Evolutionary conservation across 2,329 filamentous ascomycete species (phyloP).

Genomic region (Fusarium setosum): DNA sequence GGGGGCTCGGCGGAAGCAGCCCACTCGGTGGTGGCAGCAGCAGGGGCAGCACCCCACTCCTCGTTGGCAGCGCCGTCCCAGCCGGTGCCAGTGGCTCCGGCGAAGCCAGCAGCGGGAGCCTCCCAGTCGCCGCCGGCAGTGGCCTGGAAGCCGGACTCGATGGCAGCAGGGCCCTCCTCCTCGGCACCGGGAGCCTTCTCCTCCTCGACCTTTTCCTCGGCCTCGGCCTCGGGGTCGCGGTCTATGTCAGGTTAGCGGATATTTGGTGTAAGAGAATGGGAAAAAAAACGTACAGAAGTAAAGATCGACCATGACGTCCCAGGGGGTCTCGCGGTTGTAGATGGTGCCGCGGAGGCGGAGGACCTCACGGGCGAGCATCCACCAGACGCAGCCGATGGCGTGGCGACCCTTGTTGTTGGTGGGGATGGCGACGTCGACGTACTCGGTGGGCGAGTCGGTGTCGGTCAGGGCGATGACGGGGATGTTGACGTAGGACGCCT

Average conservation of each 20-base stretch:
- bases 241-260: slow-evolving; percentile 57
- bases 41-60: slow-evolving; percentile 74
- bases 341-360: slow-evolving; percentile 98
- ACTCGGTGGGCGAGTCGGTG: slow-evolving; percentile 99
- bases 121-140: slow-evolving; percentile 82
- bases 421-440: slow-evolving; percentile 99
- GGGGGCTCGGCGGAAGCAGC: slow-evolving; percentile 68
- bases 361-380: slow-evolving; percentile 99
- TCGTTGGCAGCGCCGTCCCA: slow-evolving; percentile 68
- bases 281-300: slow-evolving; percentile 84
- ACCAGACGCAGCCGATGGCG: slow-evolving; percentile 98
- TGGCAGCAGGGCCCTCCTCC: slow-evolving; percentile 82
- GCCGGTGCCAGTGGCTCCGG: slow-evolving; percentile 65
- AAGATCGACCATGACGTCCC: slow-evolving; percentile 99
- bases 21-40: slow-evolving; percentile 75
- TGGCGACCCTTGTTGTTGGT: slow-evolving; percentile 99
- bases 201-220: slow-evolving; percentile 95
- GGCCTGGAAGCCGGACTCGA: slow-evolving; percentile 81
- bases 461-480: slow-evolving; percentile 99
- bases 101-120: slow-evolving; percentile 77
- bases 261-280: neutral
- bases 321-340: slow-evolving; percentile 93
- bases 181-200: slow-evolving; percentile 91
- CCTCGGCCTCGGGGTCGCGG: slow-evolving; percentile 99
- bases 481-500: slow-evolving; percentile 99